Evolutionary conservation across 805 yeast species (phyloP).

Genomic region (Kuraishia ogatae): DNA sequence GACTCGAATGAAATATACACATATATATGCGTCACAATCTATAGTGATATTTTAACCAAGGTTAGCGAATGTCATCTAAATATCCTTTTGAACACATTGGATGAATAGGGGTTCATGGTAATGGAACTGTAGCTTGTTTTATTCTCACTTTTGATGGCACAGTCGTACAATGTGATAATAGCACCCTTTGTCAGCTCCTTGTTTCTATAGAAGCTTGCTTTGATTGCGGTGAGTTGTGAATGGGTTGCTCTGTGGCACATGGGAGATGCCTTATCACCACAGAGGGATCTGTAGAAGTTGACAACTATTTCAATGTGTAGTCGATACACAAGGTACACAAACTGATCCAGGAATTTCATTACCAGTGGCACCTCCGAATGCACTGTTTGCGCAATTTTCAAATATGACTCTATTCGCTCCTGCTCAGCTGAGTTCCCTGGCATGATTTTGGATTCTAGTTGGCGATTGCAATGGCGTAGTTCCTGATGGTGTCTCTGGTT

Average conservation of each 20-base stretch:
- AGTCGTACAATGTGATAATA: not conserved
- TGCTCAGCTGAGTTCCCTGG: not conserved
- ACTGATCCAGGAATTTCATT: not conserved
- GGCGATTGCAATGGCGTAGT: not conserved
- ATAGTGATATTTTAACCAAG: too few relatives aligned
- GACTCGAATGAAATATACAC: too few relatives aligned
- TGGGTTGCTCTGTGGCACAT: not conserved
- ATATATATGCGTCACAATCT: too few relatives aligned
- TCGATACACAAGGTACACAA: not conserved
- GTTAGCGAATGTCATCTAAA: too few relatives aligned
- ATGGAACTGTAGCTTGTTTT: not conserved
- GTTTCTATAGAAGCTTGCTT: not conserved
- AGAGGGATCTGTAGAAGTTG: not conserved
- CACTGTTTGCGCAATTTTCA: not conserved
- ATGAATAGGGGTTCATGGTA: not conserved
- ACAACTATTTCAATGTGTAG: not conserved
- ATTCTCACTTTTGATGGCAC: too few relatives aligned
- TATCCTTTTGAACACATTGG: not conserved
- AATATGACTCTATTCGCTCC: not conserved
- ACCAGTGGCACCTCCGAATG: not conserved
- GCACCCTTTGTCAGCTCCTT: not conserved
- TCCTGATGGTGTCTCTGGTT: not conserved
- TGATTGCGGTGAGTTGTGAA: not conserved
- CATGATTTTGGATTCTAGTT: not conserved
- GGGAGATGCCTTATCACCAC: not conserved